Evolutionary conservation across 2,329 filamentous ascomycete species (phyloP), one percentile per base, ranked within the genome.

Genomic region (Neopestalotiopsis rosae): DNA sequence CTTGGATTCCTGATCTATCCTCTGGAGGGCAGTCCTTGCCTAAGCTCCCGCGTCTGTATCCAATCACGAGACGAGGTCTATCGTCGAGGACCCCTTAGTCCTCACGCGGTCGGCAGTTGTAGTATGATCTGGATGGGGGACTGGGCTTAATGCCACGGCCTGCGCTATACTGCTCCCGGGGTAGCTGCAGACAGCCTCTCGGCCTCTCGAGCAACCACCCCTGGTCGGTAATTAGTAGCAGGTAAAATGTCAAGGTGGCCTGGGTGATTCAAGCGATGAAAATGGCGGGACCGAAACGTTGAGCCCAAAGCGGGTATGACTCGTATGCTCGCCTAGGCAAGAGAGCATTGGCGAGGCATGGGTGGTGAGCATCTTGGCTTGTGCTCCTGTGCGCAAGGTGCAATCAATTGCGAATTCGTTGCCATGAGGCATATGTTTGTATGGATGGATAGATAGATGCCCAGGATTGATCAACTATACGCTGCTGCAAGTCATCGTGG

Each of bases 201-300:
- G 34, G 34, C 6, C 10, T 38, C 34, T 20, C 17, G 24, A 28
- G 24, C 24, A 28, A 28, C 24, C 3, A 28, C 38, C 38, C 34
- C 61, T 38, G 24, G 12, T 38, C 24, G 38, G 30, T 45, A 24
- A 59, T 56, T 56, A 24, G 28, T 40, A 62, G 28, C 12, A 12
- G 14, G 24, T 28, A 28, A 28, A 38, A 38, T 38, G 32, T 62
- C 14, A 38, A 32, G 10, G 30, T 13, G 13, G 30, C 34, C 57
- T 52, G 45, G n/a, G 32, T 24, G 38, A 66, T 56, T 66, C 63
- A 20, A 66, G 63, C 63, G 63, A 66, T 57, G 28, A 57, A 66
- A 66, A 57, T 66, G 63, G 63, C 63, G 63, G 42, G 45, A 64
- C 38, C 61, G 38, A 28, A 14, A 30, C 59, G n/a, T 40, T 20